phyloP scores from a whole-genome alignment of 306 rosid genomes.

The Rosa persica region DNA sequence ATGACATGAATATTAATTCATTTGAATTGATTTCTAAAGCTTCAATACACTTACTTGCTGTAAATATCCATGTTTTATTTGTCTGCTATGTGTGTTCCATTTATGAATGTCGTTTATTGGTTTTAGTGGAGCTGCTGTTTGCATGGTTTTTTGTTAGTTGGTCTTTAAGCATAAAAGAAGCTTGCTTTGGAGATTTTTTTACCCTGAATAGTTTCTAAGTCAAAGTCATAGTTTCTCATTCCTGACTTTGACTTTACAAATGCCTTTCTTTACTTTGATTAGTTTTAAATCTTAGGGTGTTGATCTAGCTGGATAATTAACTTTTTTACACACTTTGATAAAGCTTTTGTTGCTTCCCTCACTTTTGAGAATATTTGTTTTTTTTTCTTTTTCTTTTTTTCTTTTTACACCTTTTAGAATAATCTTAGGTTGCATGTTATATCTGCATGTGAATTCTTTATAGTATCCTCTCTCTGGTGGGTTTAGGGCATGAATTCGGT shows the following conservation, averaged over 20 bases:
- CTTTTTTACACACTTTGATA: background rate
- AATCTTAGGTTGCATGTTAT: background rate
- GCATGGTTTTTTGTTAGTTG: background rate
- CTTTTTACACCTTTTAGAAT: background rate
- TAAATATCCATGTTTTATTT: background rate
- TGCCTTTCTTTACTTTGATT: background rate
- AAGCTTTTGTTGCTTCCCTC: background rate
- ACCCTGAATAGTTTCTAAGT: background rate
- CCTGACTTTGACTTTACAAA: background rate
- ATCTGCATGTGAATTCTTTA: background rate
- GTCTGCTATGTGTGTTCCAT: background rate
- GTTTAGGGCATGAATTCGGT: background rate
- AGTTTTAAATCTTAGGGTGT: background rate
- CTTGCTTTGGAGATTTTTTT: background rate
- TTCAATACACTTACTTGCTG: background rate
- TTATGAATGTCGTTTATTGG: background rate
- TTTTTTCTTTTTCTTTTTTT: background rate
- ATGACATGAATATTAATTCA: background rate
- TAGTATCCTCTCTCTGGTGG: background rate
- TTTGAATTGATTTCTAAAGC: background rate
- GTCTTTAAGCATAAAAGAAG: background rate
- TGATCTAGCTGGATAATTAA: background rate
- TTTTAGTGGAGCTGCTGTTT: background rate
- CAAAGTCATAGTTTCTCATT: background rate
- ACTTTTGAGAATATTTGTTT: background rate